Base-by-base conservation (phyloP, 2,329 filamentous ascomycete species). In the Sporothrix luriei region DNA sequence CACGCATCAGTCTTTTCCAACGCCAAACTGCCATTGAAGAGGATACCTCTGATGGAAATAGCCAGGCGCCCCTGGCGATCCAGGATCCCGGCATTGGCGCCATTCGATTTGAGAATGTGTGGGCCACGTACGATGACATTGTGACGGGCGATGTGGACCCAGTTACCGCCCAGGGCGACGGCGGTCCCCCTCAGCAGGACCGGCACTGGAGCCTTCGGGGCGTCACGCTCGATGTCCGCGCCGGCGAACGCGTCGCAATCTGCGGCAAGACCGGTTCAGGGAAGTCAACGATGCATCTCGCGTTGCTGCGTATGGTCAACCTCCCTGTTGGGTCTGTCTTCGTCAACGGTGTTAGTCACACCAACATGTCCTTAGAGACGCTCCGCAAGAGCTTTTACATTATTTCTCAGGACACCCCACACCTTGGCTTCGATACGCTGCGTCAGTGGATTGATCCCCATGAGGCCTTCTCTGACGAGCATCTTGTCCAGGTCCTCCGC, bases 391-490 rank as follows among this genome's bases (percentile, higher is more conserved):
- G 74, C 0, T 76, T 86, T 14, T 79, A 81, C 40, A 79, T 78
- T 3, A 76, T 86, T 4, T 82, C 85, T 0, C 85, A 87, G 76
- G 84, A 87, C 65, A 78, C 46, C 2, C 62, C 48, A n/a, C 46
- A 66, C 40, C 59, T 62, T 40, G 46, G 62, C 19, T 66, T 79
- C 5, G 83, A 81, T 24, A 82, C 77, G 0, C 77, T 87, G 1
- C 79, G 83, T 2, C 73, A 78, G 16, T 87, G 87, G 29, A 76
- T 83, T 0, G 84, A 86, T 71, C 83, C 84, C 0, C 72, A 74
- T 19, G 73, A 73, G 7, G 73, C 72, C 4, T 76, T 77, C 48
- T 74, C 78, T 0, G 80, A 85, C n/a, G 62, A 51, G 5, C 43
- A n/a, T 1, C 46, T 66, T 55, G 77, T 78, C 11, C 76, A 77